phyloP scores from a whole-genome alignment of 257 asterid genomes.

The Nicotiana benthamiana region DNA sequence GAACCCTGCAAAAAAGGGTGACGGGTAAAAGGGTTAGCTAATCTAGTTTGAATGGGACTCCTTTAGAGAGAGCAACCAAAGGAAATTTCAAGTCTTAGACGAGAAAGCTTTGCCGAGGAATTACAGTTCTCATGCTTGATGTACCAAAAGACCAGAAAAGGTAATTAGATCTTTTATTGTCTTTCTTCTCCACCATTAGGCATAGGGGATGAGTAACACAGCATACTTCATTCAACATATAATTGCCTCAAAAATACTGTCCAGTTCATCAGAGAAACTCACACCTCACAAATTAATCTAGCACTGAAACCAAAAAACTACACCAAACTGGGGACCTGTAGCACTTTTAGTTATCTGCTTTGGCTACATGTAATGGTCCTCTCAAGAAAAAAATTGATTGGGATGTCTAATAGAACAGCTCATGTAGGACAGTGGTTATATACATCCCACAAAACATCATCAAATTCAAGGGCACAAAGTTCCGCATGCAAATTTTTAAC shows the following conservation, averaged over 20 bases:
- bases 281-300: neutral
- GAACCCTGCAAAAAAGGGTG: neutral
- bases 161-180: neutral
- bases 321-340: neutral
- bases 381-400: neutral
- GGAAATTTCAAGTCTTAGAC: neutral
- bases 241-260: neutral
- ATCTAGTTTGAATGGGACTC: neutral
- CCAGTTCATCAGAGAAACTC: neutral
- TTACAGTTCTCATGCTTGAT: neutral
- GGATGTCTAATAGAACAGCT: neutral
- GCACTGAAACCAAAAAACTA: conserved; percentile 2
- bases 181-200: neutral
- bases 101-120: neutral
- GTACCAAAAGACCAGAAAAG: neutral
- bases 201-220: neutral
- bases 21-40: neutral
- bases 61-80: neutral
- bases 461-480: neutral
- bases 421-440: neutral
- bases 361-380: neutral
- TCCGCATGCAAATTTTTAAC: neutral
- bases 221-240: neutral
- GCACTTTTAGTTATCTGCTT: neutral
- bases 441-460: neutral